Conservation (phyloP, 495 filamentous ascomycete genomes). For the Hypoxylon perforatum region DNA sequence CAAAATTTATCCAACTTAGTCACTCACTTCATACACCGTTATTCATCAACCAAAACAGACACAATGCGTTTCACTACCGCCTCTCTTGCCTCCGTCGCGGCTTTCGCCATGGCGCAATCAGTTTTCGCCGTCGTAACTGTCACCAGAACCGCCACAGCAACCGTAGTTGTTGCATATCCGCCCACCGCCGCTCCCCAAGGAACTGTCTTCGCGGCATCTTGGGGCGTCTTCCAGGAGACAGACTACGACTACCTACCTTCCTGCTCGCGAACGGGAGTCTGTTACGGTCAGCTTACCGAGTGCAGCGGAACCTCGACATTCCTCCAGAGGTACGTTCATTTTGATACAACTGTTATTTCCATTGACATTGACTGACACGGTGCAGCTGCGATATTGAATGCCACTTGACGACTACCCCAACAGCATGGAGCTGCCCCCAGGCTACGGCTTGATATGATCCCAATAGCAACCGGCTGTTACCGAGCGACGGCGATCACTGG, state of each 20-base stretch:
- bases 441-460: no score
- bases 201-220: background rate
- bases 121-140: background rate
- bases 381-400: background rate
- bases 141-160: background rate
- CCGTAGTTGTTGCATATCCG: background rate
- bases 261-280: background rate
- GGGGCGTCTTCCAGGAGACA: background rate
- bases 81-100: background rate
- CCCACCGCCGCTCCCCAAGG: background rate
- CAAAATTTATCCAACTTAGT: background rate
- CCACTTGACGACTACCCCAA: background rate
- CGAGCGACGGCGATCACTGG: no score
- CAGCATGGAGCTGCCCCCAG: background rate
- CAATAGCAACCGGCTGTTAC: no score
- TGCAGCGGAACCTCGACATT: background rate
- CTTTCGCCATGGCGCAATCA: background rate
- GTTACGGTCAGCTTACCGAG: background rate
- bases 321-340: background rate
- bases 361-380: background rate
- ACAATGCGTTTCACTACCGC: background rate
- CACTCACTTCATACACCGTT: background rate
- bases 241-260: background rate
- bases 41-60: background rate
- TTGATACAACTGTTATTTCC: background rate